Evolutionary conservation across 352 stramenopile species (phyloP).

Genomic region (Phytopythium cucurbitacearum): DNA sequence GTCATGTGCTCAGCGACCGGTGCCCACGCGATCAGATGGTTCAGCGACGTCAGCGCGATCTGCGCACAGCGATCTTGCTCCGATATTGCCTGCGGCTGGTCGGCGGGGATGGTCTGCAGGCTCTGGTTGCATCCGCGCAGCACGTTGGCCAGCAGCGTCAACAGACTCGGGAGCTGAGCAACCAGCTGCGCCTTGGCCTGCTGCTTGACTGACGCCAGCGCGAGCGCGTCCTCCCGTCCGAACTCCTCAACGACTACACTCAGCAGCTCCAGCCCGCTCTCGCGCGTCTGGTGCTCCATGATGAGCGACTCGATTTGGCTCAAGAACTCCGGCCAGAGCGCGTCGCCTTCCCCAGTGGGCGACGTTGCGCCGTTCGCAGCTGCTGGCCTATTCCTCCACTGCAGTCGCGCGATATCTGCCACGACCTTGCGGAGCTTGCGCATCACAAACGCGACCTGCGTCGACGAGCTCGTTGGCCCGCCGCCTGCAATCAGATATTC

Average conservation of each 20-base stretch:
- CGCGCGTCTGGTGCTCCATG: slow-evolving; percentile 28
- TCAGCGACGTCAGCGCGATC: slow-evolving; percentile 51
- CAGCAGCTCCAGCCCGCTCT: slow-evolving; percentile 55
- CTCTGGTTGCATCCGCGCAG: slow-evolving; percentile 41
- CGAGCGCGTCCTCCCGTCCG: slow-evolving; percentile 57
- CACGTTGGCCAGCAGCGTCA: slow-evolving; percentile 43
- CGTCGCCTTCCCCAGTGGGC: background rate
- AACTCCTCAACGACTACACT: slow-evolving; percentile 67
- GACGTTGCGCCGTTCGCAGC: background rate
- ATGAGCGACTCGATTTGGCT: slow-evolving; percentile 58
- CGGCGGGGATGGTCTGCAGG: slow-evolving; percentile 19
- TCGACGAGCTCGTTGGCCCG: background rate
- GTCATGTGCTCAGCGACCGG: slow-evolving; percentile 50
- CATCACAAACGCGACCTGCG: slow-evolving; percentile 48
- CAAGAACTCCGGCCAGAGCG: slow-evolving; percentile 57
- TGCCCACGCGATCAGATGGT: slow-evolving; percentile 43
- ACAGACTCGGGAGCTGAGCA: slow-evolving; percentile 39
- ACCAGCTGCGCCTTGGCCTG: slow-evolving; percentile 35
- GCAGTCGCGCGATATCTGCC: slow-evolving; percentile 57
- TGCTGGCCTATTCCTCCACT: slow-evolving; percentile 28
- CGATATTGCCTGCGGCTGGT: slow-evolving; percentile 8
- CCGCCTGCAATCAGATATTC: slow-evolving; percentile 33
- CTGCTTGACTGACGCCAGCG: slow-evolving; percentile 40
- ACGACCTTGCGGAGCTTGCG: slow-evolving; percentile 73
- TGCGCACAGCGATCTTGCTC: slow-evolving; percentile 46